Evolutionary conservation across 2,329 filamentous ascomycete genomes (phyloP).

Genomic region (Fusarium dimerum): DNA sequence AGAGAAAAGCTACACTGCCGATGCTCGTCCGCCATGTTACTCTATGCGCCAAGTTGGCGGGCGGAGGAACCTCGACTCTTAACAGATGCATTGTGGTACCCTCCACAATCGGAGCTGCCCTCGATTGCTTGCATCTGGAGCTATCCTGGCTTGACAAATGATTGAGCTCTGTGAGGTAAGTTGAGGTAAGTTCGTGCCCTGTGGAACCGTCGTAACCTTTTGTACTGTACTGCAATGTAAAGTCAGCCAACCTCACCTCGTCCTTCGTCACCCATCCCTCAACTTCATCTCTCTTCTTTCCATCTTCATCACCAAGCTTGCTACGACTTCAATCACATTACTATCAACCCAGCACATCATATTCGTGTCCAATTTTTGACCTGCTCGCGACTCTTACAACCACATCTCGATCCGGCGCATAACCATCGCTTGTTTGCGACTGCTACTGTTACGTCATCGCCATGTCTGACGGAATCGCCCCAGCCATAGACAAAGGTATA

Average conservation of each 20-base stretch:
- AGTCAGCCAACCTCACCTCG: slow-evolving; percentile 25
- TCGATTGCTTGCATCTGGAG: slow-evolving; percentile 6
- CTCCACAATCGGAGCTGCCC: slow-evolving; percentile 25
- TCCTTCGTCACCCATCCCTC: slow-evolving; percentile 22
- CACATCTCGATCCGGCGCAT: neutral
- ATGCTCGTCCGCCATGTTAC: slow-evolving; percentile 23
- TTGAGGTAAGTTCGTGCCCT: slow-evolving; percentile 10
- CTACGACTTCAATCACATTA: slow-evolving; percentile 7
- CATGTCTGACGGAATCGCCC: slow-evolving; percentile 38
- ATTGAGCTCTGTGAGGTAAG: slow-evolving; percentile 9
- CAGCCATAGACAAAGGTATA: slow-evolving; percentile 40
- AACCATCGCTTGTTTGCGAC: slow-evolving; percentile 21
- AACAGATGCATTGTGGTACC: slow-evolving; percentile 19
- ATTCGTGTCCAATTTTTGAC: slow-evolving; percentile 6
- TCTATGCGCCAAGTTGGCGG: slow-evolving; percentile 23
- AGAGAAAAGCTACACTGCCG: neutral
- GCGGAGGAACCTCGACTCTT: slow-evolving; percentile 23
- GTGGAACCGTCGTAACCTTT: slow-evolving; percentile 36
- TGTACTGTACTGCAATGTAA: slow-evolving; percentile 10
- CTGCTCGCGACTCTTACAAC: slow-evolving; percentile 10
- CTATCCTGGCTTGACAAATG: slow-evolving; percentile 5
- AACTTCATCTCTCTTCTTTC: slow-evolving; percentile 19
- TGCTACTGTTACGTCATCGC: slow-evolving; percentile 34
- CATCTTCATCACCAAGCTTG: slow-evolving; percentile 16
- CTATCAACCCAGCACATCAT: slow-evolving; percentile 10